Evolutionary conservation across 257 asterid species (phyloP).

Genomic region (Pogostemon cablin): DNA sequence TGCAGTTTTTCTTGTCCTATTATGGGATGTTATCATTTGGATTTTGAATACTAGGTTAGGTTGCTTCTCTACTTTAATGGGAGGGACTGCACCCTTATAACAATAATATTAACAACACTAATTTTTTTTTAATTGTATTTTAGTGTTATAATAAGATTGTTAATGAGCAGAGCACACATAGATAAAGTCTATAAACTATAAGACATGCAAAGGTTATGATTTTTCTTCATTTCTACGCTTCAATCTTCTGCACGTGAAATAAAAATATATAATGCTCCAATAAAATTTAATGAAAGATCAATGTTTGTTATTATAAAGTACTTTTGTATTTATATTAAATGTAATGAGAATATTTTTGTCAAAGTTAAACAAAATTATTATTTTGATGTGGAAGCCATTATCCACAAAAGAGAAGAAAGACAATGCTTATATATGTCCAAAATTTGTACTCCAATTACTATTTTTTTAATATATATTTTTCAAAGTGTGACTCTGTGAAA

Average conservation of each 20-base stretch:
- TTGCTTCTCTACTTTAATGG: slow-evolving; percentile 35
- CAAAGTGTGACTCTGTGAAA: no score
- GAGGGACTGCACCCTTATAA: neutral
- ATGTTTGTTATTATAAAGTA: neutral
- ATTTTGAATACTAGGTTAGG: slow-evolving; percentile 46
- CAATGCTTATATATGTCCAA: slow-evolving; percentile 22
- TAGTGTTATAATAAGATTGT: no score
- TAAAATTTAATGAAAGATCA: no score
- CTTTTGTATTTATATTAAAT: neutral
- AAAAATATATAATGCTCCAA: no score
- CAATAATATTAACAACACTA: no score
- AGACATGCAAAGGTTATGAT: no score
- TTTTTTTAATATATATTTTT: no score
- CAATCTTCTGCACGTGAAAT: no score
- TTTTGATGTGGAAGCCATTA: slow-evolving; percentile 24
- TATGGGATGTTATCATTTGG: slow-evolving; percentile 38
- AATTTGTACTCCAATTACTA: slow-evolving; percentile 2
- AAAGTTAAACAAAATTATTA: neutral
- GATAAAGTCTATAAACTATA: no score
- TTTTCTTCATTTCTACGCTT: no score
- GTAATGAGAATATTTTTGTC: neutral
- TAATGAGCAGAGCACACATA: no score
- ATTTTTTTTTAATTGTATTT: neutral
- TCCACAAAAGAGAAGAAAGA: slow-evolving; percentile 5
- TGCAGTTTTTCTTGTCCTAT: slow-evolving; percentile 33